Conservation (phyloP, 306 rosid species). For the Cucumis cinereus region DNA sequence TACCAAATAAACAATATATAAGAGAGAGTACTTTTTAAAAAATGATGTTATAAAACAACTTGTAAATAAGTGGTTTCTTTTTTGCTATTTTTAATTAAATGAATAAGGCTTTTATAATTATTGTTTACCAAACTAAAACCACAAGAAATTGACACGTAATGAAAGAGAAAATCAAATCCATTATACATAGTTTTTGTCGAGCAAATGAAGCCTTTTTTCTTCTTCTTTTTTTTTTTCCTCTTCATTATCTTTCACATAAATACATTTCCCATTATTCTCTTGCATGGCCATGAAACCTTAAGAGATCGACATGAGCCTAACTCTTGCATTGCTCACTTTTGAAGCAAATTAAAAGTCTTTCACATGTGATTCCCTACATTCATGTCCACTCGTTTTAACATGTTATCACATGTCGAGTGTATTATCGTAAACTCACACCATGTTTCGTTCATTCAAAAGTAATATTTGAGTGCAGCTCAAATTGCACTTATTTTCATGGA, state of each 20-base stretch:
- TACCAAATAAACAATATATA: background rate
- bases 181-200: slow-evolving; percentile 8
- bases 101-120: background rate
- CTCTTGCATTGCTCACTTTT: slow-evolving; percentile 10
- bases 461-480: no score
- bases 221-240: background rate
- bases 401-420: slow-evolving; percentile 18
- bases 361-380: background rate
- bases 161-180: background rate
- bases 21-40: background rate
- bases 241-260: background rate
- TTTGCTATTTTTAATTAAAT: background rate
- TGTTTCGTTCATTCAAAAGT: background rate
- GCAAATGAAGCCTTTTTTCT: background rate
- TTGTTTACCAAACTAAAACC: slow-evolving; percentile 30
- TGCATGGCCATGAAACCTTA: slow-evolving; percentile 18
- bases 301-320: slow-evolving; percentile 38
- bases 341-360: background rate
- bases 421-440: background rate
- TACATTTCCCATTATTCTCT: background rate
- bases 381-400: slow-evolving; percentile 10
- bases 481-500: no score
- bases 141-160: slow-evolving; percentile 19
- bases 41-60: background rate
- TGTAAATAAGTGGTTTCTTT: background rate